Evolutionary conservation across 1,284 basidiomycete species (phyloP).

Genomic region (Sphagnurus paluster): DNA sequence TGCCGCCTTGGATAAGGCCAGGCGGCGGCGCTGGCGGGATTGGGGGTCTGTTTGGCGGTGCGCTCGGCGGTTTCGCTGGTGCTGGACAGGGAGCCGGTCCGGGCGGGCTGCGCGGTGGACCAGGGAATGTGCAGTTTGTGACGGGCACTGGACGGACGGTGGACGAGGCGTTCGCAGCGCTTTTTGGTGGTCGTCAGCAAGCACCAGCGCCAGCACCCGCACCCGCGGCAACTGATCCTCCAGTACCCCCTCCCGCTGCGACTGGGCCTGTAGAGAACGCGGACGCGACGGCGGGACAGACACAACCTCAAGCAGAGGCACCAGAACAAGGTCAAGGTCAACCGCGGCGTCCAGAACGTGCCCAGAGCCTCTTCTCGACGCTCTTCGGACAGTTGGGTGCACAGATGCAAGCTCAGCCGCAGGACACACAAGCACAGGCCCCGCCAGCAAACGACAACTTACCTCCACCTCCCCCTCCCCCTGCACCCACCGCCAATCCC

Average conservation of each 20-base stretch:
- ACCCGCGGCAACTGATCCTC: too few relatives aligned
- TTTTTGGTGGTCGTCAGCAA: constrained; percentile 8
- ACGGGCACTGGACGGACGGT: constrained; percentile 15
- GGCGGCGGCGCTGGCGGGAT: neutral
- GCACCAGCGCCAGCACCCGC: too few relatives aligned
- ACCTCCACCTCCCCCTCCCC: neutral
- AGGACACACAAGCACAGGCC: too few relatives aligned
- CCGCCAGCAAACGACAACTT: too few relatives aligned
- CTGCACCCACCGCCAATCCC: too few relatives aligned
- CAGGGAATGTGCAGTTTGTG: constrained; percentile 6
- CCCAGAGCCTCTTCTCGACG: constrained; percentile 7
- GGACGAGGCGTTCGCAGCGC: constrained; percentile 17
- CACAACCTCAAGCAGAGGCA: neutral
- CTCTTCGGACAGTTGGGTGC: neutral
- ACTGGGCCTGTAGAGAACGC: neutral
- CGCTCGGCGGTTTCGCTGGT: neutral
- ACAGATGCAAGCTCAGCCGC: neutral
- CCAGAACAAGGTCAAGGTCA: neutral
- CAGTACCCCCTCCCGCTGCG: too few relatives aligned
- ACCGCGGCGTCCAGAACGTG: neutral
- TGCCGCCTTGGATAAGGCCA: too few relatives aligned
- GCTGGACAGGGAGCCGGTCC: neutral
- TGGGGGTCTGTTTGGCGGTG: neutral
- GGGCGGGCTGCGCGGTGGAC: neutral
- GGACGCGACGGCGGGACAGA: neutral